Base-by-base conservation (phyloP, 768 basidiomycete genomes). In the Phaeotremella fagi region DNA sequence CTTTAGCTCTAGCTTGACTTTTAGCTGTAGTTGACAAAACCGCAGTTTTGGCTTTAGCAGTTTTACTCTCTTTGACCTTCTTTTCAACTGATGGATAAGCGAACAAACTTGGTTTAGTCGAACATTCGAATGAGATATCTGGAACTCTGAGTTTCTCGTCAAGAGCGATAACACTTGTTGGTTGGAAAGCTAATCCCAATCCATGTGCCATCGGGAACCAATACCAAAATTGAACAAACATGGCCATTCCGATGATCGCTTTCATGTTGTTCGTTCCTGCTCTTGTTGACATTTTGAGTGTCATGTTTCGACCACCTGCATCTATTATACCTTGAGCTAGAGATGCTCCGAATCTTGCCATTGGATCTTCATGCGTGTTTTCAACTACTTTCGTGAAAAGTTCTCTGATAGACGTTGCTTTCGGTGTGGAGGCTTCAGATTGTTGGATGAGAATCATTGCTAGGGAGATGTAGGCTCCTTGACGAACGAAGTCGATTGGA, bases 201-300 rank as follows among this genome's bases (percentile, higher is more conserved):
- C 87, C 90, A 68, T 97, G 92, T 14, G 91, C 90, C 24, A 98
- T 79, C 28, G 95, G 95, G 76, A 92, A 99, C 95, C 95, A 99
- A 74, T 98, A 98, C 95, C 95, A 99, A 77, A 99, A 98, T 75
- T 99, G 95, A 67, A 88, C 88, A 79, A 99, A 99, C 71, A 99
- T 76, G 16, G 87, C 84, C 87, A 98, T 91, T n/a, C 95, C 95
- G 28, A 98, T 90, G 59, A 98, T 88, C 2, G 94, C 90, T 43
- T 82, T 88, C 61, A 91, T 92, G 72, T 97, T 94, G 60, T 83
- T 82, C 61, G 86, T 91, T 7, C 95, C 95, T 1, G 90, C 90
- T 55, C 88, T 83, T 71, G 90, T 95, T 72, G 91, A 87, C 51
- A 98, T 77, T 67, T 84, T 90, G 70, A 99, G 90, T 11, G 92